Conservation (phyloP, 176 grass and related monocot species). For the Phyllostachys edulis region DNA sequence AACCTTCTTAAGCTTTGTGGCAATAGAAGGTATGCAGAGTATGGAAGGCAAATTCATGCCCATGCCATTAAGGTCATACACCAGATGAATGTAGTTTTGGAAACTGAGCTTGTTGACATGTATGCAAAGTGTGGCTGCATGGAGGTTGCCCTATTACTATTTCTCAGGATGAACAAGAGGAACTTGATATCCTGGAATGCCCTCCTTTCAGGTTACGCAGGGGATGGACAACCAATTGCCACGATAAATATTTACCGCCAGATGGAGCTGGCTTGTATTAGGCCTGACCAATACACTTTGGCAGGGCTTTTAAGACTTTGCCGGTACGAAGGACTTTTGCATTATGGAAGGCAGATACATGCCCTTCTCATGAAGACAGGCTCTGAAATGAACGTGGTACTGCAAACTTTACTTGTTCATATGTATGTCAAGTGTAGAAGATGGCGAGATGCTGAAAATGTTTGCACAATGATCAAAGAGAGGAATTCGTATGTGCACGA, state of each 20-base stretch:
- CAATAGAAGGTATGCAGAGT: constrained; percentile 34
- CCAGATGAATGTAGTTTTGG: constrained; percentile 51
- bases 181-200: constrained; percentile 52
- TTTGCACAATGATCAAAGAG: constrained; percentile 49
- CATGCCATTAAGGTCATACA: constrained; percentile 44
- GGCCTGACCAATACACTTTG: constrained; percentile 43
- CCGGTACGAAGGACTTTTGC: constrained; percentile 32
- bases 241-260: constrained; percentile 40
- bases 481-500: constrained; percentile 43
- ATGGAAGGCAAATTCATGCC: constrained; percentile 51
- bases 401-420: constrained; percentile 54
- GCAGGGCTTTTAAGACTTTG: constrained; percentile 51
- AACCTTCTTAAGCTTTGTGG: constrained; percentile 56
- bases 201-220: constrained; percentile 41
- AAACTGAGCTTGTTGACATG: constrained; percentile 62
- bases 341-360: constrained; percentile 48
- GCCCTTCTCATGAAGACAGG: constrained; percentile 44
- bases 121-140: constrained; percentile 59
- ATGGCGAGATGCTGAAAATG: constrained; percentile 39
- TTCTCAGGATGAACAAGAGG: constrained; percentile 59
- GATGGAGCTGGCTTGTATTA: constrained; percentile 33
- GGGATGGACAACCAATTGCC: constrained; percentile 24
- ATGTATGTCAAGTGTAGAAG: constrained; percentile 54
- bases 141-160: constrained; percentile 43
- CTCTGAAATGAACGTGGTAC: constrained; percentile 47